These are phyloP conservation scores for Lachnellula subtilissima DNA, from an alignment of 2,329 filamentous ascomycete genomes.

Conservation along the genomic window DNA sequence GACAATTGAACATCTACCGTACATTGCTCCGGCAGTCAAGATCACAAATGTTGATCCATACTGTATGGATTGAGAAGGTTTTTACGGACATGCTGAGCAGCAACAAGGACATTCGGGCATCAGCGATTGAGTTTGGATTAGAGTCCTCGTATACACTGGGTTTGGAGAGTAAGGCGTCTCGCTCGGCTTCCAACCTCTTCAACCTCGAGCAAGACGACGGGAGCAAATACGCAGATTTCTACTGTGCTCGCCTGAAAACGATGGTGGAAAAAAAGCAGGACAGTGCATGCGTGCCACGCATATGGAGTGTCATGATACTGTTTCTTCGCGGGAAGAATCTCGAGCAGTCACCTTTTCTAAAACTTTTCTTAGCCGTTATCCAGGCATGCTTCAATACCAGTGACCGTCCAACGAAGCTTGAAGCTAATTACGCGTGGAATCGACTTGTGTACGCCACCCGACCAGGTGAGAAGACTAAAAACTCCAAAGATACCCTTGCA, in stretches of 20 bases:
- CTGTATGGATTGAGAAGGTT: slow-evolving; percentile 77
- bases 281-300: slow-evolving; percentile 68
- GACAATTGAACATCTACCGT: slow-evolving; percentile 73
- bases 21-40: slow-evolving; percentile 69
- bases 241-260: slow-evolving; percentile 59
- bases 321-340: slow-evolving; percentile 63
- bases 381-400: slow-evolving; percentile 79
- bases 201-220: slow-evolving; percentile 37
- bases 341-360: slow-evolving; percentile 66
- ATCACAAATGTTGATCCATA: slow-evolving; percentile 63
- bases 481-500: slow-evolving; percentile 22
- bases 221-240: slow-evolving; percentile 60
- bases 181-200: slow-evolving; percentile 61
- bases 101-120: slow-evolving; percentile 68
- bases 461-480: slow-evolving; percentile 51
- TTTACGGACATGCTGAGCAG: slow-evolving; percentile 77
- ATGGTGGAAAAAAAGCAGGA: slow-evolving; percentile 64
- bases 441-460: slow-evolving; percentile 72
- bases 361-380: slow-evolving; percentile 71
- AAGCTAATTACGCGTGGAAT: slow-evolving; percentile 83
- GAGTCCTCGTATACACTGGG: slow-evolving; percentile 67
- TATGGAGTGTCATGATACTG: slow-evolving; percentile 81
- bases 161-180: slow-evolving; percentile 61
- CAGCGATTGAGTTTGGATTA: slow-evolving; percentile 69
- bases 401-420: slow-evolving; percentile 63